Conservation (phyloP, 306 rosid species). For the Luffa acutangula region DNA sequence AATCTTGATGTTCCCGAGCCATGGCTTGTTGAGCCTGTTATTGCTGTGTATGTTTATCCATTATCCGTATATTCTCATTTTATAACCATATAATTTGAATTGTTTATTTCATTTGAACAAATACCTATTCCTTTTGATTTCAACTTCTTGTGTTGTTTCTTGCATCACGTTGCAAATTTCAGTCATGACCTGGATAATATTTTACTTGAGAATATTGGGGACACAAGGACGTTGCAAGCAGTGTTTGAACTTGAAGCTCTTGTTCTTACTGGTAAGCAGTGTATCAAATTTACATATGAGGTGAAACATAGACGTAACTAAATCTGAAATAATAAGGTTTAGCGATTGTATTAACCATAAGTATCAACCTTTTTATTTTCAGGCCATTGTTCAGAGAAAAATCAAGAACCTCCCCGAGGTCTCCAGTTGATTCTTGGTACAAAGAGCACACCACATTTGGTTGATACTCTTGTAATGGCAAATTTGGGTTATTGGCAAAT, state of each 20-base stretch:
- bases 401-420: slow-evolving; percentile 87
- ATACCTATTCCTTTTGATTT: background rate
- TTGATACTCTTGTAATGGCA: slow-evolving; percentile 98
- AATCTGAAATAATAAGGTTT: background rate
- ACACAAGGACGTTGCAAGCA: slow-evolving; percentile 84
- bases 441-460: slow-evolving; percentile 71
- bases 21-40: slow-evolving; percentile 94
- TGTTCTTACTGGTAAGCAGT: slow-evolving; percentile 71
- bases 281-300: background rate
- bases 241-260: slow-evolving; percentile 98
- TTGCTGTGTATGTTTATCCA: slow-evolving; percentile 63
- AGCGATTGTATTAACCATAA: background rate
- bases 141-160: background rate
- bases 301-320: background rate
- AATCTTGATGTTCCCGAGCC: slow-evolving; percentile 99
- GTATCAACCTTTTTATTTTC: slow-evolving; percentile 10
- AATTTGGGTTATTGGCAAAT: slow-evolving; percentile 99
- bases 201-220: slow-evolving; percentile 93
- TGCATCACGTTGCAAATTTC: slow-evolving; percentile 22
- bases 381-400: slow-evolving; percentile 99
- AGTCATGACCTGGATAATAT: slow-evolving; percentile 99
- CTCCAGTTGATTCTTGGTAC: slow-evolving; percentile 97
- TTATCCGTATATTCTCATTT: slow-evolving; percentile 3
- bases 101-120: background rate
- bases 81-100: background rate